Evolutionary conservation across 2,329 filamentous ascomycete genomes (phyloP).

Genomic region (Zalaria obscura): DNA sequence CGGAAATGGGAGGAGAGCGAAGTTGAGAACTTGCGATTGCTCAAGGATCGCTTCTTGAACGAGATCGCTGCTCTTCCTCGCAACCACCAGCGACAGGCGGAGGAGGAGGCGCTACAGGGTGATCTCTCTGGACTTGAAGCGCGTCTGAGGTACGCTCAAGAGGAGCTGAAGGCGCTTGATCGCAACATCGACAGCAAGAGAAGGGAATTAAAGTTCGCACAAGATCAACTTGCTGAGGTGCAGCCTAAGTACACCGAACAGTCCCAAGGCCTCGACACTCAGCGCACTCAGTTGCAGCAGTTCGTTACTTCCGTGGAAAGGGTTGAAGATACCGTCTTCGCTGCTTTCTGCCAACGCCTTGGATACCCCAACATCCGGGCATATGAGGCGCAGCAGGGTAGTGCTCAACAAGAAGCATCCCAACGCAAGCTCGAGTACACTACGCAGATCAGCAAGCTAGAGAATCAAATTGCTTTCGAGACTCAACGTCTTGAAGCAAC

Average conservation of each 20-base stretch:
- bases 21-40: conserved; percentile 66
- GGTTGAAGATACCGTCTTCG: conserved; percentile 82
- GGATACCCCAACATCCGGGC: conserved; percentile 82
- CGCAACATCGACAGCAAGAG: conserved; percentile 76
- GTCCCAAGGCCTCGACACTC: conserved; percentile 49
- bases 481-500: conserved; percentile 60
- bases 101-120: conserved; percentile 68
- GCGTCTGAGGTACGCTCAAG: conserved; percentile 53
- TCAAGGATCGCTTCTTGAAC: conserved; percentile 60
- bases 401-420: conserved; percentile 75
- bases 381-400: conserved; percentile 88
- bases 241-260: conserved; percentile 68
- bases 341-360: conserved; percentile 69
- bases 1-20: conserved; percentile 75
- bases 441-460: conserved; percentile 53
- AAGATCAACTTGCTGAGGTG: conserved; percentile 59
- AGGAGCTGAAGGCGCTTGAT: conserved; percentile 64
- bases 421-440: conserved; percentile 80
- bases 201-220: conserved; percentile 62
- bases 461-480: conserved; percentile 47
- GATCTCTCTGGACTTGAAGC: conserved; percentile 71
- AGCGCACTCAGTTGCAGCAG: conserved; percentile 40
- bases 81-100: conserved; percentile 56
- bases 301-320: conserved; percentile 54
- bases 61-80: conserved; percentile 72